These are phyloP conservation scores for Pelargonium myrrhifolium DNA, from an alignment of 441 rosid genomes.

Conservation along the genomic window DNA sequence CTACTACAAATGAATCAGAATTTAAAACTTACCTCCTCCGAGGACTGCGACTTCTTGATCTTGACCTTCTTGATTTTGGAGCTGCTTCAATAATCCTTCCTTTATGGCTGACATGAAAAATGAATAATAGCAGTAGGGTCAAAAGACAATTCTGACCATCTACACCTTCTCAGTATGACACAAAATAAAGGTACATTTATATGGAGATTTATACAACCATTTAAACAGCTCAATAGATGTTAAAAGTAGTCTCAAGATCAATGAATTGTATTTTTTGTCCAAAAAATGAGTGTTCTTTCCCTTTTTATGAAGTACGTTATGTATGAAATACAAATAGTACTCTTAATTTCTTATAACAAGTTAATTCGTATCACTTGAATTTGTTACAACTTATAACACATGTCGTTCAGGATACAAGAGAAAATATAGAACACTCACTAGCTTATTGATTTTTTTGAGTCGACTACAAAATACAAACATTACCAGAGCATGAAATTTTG, in stretches of 20 bases:
- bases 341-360: too few relatives aligned
- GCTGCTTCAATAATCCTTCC: constrained; percentile 43
- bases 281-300: too few relatives aligned
- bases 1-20: background rate
- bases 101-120: constrained; percentile 31
- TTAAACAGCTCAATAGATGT: background rate
- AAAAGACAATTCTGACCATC: background rate
- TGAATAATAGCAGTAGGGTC: background rate
- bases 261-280: too few relatives aligned
- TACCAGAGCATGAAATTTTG: background rate
- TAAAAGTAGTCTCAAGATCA: background rate
- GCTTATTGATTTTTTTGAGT: too few relatives aligned
- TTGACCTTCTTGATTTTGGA: too few relatives aligned
- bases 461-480: background rate
- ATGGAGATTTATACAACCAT: background rate
- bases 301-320: too few relatives aligned
- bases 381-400: too few relatives aligned
- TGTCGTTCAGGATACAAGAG: too few relatives aligned
- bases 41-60: constrained; percentile 54
- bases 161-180: background rate
- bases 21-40: constrained; percentile 28
- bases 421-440: too few relatives aligned
- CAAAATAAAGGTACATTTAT: background rate
- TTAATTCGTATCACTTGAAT: too few relatives aligned
- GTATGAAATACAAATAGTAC: too few relatives aligned